These are phyloP conservation scores for Cryphonectria nitschkei DNA, from an alignment of 2,329 filamentous ascomycete genomes.

Conservation along the genomic window DNA sequence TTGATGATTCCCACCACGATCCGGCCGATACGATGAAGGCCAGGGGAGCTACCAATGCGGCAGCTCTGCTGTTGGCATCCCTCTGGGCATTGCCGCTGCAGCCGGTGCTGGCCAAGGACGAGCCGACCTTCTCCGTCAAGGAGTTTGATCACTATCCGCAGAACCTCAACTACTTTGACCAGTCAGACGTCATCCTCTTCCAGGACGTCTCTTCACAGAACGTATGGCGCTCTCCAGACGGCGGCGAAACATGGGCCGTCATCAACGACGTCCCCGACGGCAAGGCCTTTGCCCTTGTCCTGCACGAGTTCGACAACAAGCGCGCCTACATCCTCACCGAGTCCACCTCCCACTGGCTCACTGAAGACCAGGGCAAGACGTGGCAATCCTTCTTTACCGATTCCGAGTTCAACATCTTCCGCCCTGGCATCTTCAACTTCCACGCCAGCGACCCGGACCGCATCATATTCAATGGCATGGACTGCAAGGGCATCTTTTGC, in stretches of 20 bases:
- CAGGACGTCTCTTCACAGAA: constrained; percentile 66
- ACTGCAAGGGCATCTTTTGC: constrained; percentile 68
- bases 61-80: constrained; percentile 56
- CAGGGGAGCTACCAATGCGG: constrained; percentile 49
- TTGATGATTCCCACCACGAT: constrained; percentile 48
- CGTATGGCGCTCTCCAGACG: constrained; percentile 79
- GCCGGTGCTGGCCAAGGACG: constrained; percentile 59
- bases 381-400: constrained; percentile 77
- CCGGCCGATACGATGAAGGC: constrained; percentile 57
- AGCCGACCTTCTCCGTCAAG: constrained; percentile 67
- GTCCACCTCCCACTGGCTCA: constrained; percentile 76
- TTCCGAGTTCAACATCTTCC: constrained; percentile 58
- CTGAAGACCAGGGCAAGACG: constrained; percentile 77
- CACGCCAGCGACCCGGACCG: constrained; percentile 82
- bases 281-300: constrained; percentile 64
- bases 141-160: constrained; percentile 68
- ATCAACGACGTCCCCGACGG: constrained; percentile 68
- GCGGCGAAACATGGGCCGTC: constrained; percentile 75
- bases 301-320: constrained; percentile 78
- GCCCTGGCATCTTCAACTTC: constrained; percentile 66
- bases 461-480: constrained; percentile 81
- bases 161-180: constrained; percentile 87
- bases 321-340: constrained; percentile 81
- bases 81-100: constrained; percentile 43
- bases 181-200: constrained; percentile 80